phyloP scores from a whole-genome alignment of 768 basidiomycete genomes.

The Termitomyces sp. region DNA sequence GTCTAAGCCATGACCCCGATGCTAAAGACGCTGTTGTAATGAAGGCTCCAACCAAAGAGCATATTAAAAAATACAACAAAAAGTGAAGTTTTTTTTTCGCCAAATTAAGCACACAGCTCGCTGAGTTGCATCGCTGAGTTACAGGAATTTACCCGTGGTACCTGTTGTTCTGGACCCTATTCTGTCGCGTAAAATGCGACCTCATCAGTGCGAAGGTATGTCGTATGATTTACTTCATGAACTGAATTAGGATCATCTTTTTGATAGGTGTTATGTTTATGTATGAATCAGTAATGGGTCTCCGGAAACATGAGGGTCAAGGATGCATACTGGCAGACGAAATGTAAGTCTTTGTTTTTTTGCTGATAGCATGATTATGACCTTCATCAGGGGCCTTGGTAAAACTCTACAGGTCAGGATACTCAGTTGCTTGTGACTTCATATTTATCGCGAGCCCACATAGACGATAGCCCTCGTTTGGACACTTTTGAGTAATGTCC shows the following conservation, averaged over 20 bases:
- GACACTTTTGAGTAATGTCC: constrained; percentile 78
- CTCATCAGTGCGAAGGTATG: constrained; percentile 86
- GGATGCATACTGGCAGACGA: constrained; percentile 98
- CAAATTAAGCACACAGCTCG: constrained; percentile 1
- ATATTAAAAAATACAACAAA: constrained; percentile 64
- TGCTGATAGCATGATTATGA: neutral
- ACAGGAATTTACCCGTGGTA: constrained; percentile 58
- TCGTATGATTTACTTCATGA: neutral
- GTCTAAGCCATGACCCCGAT: constrained; percentile 67
- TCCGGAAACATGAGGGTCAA: constrained; percentile 84
- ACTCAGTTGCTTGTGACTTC: neutral
- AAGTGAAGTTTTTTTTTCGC: constrained; percentile 39
- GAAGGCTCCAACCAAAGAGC: constrained; percentile 67
- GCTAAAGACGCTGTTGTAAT: constrained; percentile 80
- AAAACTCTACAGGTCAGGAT: constrained; percentile 75
- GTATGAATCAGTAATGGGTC: constrained; percentile 95
- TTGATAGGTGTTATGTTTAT: constrained; percentile 73
- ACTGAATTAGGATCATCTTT: neutral
- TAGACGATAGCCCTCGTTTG: constrained; percentile 90
- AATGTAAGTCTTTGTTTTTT: constrained; percentile 49
- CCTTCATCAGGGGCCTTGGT: constrained; percentile 74
- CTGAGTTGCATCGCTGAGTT: neutral
- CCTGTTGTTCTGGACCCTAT: constrained; percentile 90
- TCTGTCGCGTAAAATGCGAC: constrained; percentile 68
- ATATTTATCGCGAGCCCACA: neutral